Conservation (phyloP, 2,329 filamentous ascomycete genomes). For the Aureobasidium sp. region DNA sequence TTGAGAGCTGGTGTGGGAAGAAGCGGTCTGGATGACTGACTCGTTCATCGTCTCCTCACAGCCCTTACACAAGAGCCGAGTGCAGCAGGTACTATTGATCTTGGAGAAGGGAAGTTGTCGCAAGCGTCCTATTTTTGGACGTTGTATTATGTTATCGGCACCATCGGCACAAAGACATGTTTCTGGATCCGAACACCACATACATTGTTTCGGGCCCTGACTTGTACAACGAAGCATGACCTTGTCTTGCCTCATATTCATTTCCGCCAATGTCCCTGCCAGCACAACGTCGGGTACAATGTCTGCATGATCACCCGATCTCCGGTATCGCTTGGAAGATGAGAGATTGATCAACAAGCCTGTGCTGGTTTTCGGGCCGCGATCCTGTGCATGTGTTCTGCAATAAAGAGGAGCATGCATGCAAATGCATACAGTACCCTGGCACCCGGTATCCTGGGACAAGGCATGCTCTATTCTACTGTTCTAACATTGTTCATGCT, state of each 20-base stretch:
- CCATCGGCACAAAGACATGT: neutral
- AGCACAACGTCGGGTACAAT: neutral
- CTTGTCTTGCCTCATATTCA: neutral
- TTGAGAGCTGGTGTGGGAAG: constrained; percentile 1
- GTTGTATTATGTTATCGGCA: too few species aligned
- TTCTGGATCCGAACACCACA: neutral
- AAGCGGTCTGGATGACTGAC: neutral
- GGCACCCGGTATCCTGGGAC: neutral
- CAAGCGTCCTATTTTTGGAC: neutral
- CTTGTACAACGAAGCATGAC: neutral
- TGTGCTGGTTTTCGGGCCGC: neutral
- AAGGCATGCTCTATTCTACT: too few species aligned
- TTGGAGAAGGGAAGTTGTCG: neutral
- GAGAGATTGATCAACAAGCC: too few species aligned
- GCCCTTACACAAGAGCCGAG: too few species aligned
- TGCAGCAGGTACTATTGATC: neutral
- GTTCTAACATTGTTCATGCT: neutral
- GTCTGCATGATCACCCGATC: neutral
- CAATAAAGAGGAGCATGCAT: constrained; percentile 3
- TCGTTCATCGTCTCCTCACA: too few species aligned
- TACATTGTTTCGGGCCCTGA: neutral
- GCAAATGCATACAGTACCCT: too few species aligned
- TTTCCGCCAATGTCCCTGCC: neutral
- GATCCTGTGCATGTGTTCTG: constrained; percentile 2
- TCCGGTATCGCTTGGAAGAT: neutral